Conservation (phyloP, 805 yeast genomes). For the Nakazawaea ernobii region DNA sequence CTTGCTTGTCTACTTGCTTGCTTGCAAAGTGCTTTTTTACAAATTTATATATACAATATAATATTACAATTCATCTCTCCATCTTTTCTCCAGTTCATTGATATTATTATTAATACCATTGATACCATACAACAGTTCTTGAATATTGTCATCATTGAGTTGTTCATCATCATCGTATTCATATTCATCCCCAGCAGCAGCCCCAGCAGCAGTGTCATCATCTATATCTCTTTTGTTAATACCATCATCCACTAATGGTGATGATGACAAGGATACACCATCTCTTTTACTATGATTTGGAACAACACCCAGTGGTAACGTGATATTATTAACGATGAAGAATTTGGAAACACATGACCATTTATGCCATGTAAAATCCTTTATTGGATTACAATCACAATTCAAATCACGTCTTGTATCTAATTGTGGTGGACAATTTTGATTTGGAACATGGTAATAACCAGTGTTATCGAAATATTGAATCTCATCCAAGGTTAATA, state of each 20-base stretch:
- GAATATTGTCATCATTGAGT: not conserved
- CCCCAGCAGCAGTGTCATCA: no score
- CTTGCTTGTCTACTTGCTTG: no score
- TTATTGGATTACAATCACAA: slow-evolving; percentile 43
- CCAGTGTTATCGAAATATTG: slow-evolving; percentile 60
- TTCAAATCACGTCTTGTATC: slow-evolving; percentile 35
- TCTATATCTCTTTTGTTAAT: not conserved
- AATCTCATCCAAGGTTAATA: slow-evolving; percentile 43
- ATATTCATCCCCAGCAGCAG: no score
- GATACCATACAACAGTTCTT: not conserved
- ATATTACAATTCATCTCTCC: not conserved
- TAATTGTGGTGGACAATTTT: slow-evolving; percentile 50
- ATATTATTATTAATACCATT: not conserved
- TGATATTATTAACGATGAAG: slow-evolving; percentile 17
- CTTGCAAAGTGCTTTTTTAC: not conserved
- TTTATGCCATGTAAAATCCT: slow-evolving; percentile 45
- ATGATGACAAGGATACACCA: no score
- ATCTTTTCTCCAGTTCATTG: not conserved
- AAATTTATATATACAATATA: not conserved
- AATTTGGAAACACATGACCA: slow-evolving; percentile 49
- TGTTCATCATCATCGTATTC: no score
- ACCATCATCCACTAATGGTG: no score
- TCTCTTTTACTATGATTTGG: slow-evolving; percentile 11
- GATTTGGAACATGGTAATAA: slow-evolving; percentile 50
- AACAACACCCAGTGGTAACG: slow-evolving; percentile 15